Conservation (phyloP, 805 yeast species). For the Suhomyces emberorum region DNA sequence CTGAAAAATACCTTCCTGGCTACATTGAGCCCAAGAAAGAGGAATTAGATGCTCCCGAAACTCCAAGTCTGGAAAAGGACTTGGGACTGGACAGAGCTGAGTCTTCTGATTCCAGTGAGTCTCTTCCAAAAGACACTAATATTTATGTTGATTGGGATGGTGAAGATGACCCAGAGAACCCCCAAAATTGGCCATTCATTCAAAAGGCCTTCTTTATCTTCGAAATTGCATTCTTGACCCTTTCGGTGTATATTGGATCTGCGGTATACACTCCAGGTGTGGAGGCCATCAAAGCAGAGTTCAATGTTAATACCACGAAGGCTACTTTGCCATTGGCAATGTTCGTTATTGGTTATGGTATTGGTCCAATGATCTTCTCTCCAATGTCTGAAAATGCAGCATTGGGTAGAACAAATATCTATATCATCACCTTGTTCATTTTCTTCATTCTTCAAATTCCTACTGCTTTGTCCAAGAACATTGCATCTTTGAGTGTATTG, state of each 20-base stretch:
- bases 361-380: constrained; percentile 57
- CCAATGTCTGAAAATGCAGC: constrained; percentile 56
- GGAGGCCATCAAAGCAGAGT: constrained; percentile 42
- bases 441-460: constrained; percentile 56
- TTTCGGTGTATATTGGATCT: constrained; percentile 54
- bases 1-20: constrained; percentile 13
- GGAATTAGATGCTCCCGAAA: not conserved
- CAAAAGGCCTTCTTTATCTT: constrained; percentile 37
- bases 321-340: constrained; percentile 52
- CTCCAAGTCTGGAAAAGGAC: not conserved
- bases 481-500: constrained; percentile 48
- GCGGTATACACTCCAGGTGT: constrained; percentile 55
- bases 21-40: not conserved
- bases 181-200: constrained; percentile 50
- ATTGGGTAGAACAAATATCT: constrained; percentile 52
- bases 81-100: not conserved
- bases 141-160: constrained; percentile 32
- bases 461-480: constrained; percentile 47
- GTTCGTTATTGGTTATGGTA: constrained; percentile 58
- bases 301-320: constrained; percentile 40
- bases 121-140: not conserved
- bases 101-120: not conserved
- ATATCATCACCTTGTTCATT: constrained; percentile 43
- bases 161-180: constrained; percentile 53
- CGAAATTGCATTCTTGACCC: constrained; percentile 44